Evolutionary conservation across 2,329 filamentous ascomycete genomes (phyloP).

Genomic region (Arthrobotrys musiformis): DNA sequence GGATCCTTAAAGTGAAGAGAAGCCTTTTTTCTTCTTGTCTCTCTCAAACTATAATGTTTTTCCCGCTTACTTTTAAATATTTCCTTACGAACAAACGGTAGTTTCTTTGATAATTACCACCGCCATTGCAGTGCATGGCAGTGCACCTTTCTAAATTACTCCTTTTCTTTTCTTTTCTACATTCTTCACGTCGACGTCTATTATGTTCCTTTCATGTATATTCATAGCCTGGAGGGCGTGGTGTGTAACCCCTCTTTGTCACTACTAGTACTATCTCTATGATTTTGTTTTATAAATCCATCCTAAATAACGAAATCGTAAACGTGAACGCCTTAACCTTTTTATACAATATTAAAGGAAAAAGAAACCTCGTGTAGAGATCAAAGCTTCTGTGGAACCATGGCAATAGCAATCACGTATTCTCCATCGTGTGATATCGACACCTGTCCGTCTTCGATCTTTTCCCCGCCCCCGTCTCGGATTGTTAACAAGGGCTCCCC

Average conservation of each 20-base stretch:
- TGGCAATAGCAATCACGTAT: conserved; percentile 58
- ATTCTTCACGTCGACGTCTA: conserved; percentile 28
- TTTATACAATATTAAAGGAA: neutral
- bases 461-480: conserved; percentile 2
- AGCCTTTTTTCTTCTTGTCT: neutral
- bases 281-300: neutral
- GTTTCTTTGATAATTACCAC: conserved; percentile 30
- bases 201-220: conserved; percentile 51
- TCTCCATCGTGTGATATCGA: conserved; percentile 60
- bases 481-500: conserved; percentile 38
- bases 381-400: conserved; percentile 49
- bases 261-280: conserved; percentile 17
- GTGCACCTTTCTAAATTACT: conserved; percentile 1
- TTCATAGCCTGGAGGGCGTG: neutral
- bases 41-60: neutral
- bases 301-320: neutral
- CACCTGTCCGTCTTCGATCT: conserved; percentile 50
- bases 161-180: conserved; percentile 18
- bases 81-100: conserved; percentile 39
- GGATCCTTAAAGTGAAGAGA: conserved; percentile 33
- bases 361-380: neutral
- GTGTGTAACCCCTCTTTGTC: neutral
- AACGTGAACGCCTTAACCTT: neutral
- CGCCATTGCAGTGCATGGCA: conserved; percentile 44
- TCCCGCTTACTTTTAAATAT: neutral